Base-by-base conservation (phyloP, 2,329 filamentous ascomycete genomes). In the Bretziella fagacearum region DNA sequence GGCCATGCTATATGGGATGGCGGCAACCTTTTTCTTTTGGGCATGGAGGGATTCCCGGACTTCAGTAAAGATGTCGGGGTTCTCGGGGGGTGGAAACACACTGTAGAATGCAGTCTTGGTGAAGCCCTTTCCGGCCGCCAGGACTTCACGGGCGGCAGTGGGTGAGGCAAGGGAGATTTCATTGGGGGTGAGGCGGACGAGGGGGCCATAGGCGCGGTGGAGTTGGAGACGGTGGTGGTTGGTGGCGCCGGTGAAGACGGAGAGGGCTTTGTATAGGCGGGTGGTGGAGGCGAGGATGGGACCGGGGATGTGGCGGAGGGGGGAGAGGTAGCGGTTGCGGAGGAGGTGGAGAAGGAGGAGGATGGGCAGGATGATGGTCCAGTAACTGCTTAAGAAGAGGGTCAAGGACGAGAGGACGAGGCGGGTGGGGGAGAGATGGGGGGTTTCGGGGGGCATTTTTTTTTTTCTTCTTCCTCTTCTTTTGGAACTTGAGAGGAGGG, bases 291-390 rank as follows among this genome's bases (percentile, higher is more conserved):
- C 82, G 40, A 81, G 56, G 49, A 76, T 65, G 0, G 77, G 81
- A 0, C 81, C 82, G 0, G 82, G 81, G 54, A 81, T 82, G 56
- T 70, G 74, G 58, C 75, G 72, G 47, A 84, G 62, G 6, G 77
- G 76, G 55, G 67, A 63, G 49, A 67, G 58, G 55, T 66, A 74
- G 27, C 63, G 62, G 51, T 73, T 74, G 45, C 58, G 62, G n/a
- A 62, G 55, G 8, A 73, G 60, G 57, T 66, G 70, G 29, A 62
- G 27, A 6, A 27, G 36, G 10, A 43, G 7, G 10, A 43, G 13
- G 13, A 22, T 6, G 1, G 17, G 29, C 3, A 48, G n/a, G n/a
- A 33, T 18, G 18, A 42, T 17, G 8, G 30, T 46, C 32, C 15
- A 36, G 17, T 33, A 27, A 18, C 20, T 37, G 15, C 17, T 17